A percentile compares a stretch with the other conserved stretches of the same genome.
phyloP scores from a whole-genome alignment of 2,329 filamentous ascomycete genomes.

The Ampelomyces quisqualis region DNA sequence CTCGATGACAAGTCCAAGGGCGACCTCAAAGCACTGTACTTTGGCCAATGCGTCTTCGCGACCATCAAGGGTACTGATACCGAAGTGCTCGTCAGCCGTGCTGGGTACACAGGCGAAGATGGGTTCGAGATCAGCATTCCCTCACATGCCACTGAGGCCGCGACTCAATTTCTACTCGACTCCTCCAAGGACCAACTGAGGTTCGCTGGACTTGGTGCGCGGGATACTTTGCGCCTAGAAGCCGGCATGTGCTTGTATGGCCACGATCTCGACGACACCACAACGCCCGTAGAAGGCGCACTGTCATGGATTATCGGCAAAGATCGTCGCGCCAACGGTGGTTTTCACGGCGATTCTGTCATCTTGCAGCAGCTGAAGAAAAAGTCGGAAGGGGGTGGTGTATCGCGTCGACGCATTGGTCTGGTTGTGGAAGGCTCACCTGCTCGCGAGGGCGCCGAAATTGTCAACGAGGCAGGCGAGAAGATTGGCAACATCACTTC shows the following conservation, averaged over 20 bases:
- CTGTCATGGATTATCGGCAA: constrained; percentile 83
- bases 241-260: constrained; percentile 99
- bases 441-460: constrained; percentile 82
- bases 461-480: constrained; percentile 65
- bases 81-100: constrained; percentile 73
- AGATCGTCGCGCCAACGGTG: constrained; percentile 65
- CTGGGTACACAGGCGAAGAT: constrained; percentile 96
- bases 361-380: constrained; percentile 77
- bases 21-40: constrained; percentile 65
- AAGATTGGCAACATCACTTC: constrained; percentile 81
- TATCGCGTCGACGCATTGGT: constrained; percentile 73
- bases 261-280: constrained; percentile 86
- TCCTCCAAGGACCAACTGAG: constrained; percentile 65
- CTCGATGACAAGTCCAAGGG: constrained; percentile 54
- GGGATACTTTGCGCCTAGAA: constrained; percentile 90
- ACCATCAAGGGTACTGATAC: constrained; percentile 61
- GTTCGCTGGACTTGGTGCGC: constrained; percentile 83
- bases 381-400: constrained; percentile 69
- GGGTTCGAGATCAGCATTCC: constrained; percentile 94
- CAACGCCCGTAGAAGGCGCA: constrained; percentile 66
- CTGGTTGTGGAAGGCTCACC: constrained; percentile 82
- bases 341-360: constrained; percentile 81
- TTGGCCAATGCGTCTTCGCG: constrained; percentile 72
- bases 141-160: constrained; percentile 61
- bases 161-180: constrained; percentile 69